These are phyloP conservation scores for Apiospora kogelbergensis DNA, from an alignment of 2,329 filamentous ascomycete species.

Conservation along the genomic window DNA sequence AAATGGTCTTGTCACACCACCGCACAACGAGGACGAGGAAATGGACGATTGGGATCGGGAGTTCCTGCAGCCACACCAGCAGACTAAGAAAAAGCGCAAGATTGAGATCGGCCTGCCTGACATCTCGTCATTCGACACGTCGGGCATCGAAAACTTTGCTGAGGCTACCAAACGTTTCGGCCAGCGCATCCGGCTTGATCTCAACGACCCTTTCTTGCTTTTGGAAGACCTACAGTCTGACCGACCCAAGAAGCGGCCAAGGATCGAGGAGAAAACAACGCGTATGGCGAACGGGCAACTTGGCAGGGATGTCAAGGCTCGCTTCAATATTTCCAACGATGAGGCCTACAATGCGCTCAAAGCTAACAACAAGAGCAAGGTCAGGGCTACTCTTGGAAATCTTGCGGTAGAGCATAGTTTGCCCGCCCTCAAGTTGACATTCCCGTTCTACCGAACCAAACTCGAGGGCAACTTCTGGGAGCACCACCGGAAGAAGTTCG, in stretches of 20 bases:
- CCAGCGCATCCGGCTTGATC: constrained; percentile 78
- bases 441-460: constrained; percentile 93
- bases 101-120: constrained; percentile 59
- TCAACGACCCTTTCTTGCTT: constrained; percentile 85
- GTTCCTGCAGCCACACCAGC: constrained; percentile 49
- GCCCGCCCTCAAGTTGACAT: constrained; percentile 87
- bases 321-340: constrained; percentile 96
- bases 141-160: constrained; percentile 80
- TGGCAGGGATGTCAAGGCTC: constrained; percentile 70
- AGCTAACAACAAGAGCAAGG: constrained; percentile 95
- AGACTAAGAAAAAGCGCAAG: constrained; percentile 67
- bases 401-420: constrained; percentile 93
- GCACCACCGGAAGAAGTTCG: constrained; percentile 65
- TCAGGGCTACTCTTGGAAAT: constrained; percentile 87
- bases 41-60: constrained; percentile 65
- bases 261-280: constrained; percentile 57
- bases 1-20: constrained; percentile 24
- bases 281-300: constrained; percentile 69
- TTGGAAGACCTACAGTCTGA: constrained; percentile 74
- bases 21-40: constrained; percentile 45
- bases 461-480: constrained; percentile 71
- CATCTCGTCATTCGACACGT: constrained; percentile 60
- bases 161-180: constrained; percentile 69
- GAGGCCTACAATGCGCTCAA: constrained; percentile 94
- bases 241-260: constrained; percentile 59